Base-by-base conservation (phyloP, 192 early-diverging fungal species). In the Coemansia sp. region DNA sequence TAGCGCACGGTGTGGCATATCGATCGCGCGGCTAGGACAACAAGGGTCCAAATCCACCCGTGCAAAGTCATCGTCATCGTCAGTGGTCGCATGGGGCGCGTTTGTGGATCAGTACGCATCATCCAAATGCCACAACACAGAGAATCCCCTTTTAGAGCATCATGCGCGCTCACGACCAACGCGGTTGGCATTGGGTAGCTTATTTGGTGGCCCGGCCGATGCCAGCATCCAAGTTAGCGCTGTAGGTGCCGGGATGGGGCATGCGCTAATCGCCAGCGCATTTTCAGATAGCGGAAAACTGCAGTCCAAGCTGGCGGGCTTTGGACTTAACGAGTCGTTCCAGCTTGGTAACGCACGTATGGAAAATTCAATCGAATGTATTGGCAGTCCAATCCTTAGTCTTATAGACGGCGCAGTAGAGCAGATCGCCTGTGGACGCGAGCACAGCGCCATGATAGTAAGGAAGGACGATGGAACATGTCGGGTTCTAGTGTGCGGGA, bases 371-470 rank as follows among this genome's bases (percentile, higher is more conserved):
- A 24, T 11, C 12, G 30, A 49, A 11, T 24, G 47, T 5, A 40
- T 54, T 18, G 10, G 16, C 5, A 25, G 14, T 28, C 56, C 56
- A 0, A 40, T 74, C 16, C n/a, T 42, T 21, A 56, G 71, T 18
- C 47, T 50, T 14, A 58, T 77, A 3, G 25, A 48, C 3, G 84
- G 82, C 7, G 58, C 58, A 31, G 60, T 71, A 9, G 28, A 54
- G 9, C 59, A 80, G 54, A 56, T 89, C 11, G 77, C 79, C 10
- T 87, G 85, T 57, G 88, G 88, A 18, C 84, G 88, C 2, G 88
- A 89, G 43, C 88, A 89, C 59, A 87, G 84, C 27, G 83, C 84
- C 48, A 63, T 89, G 45, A 56, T 89, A 4, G 43, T 71, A 14
- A 25, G 35, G 52, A 14, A 22, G 29, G 22, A n/a, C 14, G 62